phyloP scores from a whole-genome alignment of 805 yeast genomes.

The Ogataea minuta region DNA sequence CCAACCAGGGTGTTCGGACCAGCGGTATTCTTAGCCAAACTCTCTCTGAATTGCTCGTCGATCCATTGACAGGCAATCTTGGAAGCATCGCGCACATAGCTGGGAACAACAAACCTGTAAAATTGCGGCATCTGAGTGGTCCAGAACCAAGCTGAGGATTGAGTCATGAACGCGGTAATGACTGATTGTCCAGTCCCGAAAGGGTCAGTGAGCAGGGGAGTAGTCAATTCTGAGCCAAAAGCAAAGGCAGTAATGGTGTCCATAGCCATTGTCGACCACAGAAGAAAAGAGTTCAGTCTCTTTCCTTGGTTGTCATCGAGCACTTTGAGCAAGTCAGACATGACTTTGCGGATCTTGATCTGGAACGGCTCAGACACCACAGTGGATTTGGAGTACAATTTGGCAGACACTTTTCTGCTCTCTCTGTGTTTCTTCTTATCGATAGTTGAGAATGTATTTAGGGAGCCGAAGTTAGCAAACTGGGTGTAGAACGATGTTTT shows the following conservation, averaged over 20 bases:
- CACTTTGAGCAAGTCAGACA: constrained; percentile 29
- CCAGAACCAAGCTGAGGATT: constrained; percentile 64
- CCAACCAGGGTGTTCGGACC: constrained; percentile 24
- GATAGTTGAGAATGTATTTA: constrained; percentile 58
- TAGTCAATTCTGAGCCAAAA: constrained; percentile 49
- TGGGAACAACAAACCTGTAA: constrained; percentile 49
- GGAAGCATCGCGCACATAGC: constrained; percentile 39
- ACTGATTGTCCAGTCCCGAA: constrained; percentile 39
- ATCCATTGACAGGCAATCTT: constrained; percentile 46
- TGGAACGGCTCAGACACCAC: constrained; percentile 36
- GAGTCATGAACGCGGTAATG: constrained; percentile 44
- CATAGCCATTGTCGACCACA: constrained; percentile 73
- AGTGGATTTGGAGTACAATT: constrained; percentile 44
- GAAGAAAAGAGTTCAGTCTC: constrained; percentile 52
- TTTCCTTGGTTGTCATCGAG: constrained; percentile 22
- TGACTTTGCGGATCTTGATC: constrained; percentile 33
- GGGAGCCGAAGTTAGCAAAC: constrained; percentile 55
- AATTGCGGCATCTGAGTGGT: constrained; percentile 56
- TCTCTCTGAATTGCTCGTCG: constrained; percentile 27
- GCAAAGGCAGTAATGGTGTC: constrained; percentile 64
- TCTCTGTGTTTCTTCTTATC: constrained; percentile 47
- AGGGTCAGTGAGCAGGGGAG: constrained; percentile 41
- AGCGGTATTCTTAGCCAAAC: constrained; percentile 15
- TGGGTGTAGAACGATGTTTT: constrained; percentile 57
- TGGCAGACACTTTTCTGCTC: constrained; percentile 40